A percentile compares a stretch with the other conserved stretches of the same genome.
phyloP scores from a whole-genome alignment of 2,329 filamentous ascomycete genomes.

The Trichoderma pleuroti region DNA sequence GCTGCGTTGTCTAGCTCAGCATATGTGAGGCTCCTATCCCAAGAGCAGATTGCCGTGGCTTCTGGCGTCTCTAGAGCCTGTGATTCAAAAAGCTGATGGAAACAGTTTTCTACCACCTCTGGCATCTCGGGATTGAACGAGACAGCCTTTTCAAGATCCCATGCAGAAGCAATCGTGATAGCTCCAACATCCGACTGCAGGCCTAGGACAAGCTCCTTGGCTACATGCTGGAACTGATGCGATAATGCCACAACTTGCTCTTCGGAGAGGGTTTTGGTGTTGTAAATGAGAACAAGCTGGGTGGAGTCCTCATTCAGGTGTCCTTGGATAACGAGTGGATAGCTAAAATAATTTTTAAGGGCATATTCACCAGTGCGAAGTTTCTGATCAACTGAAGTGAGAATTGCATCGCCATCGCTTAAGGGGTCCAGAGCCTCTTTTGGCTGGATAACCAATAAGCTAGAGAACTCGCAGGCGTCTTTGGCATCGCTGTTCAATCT shows the following conservation, averaged over 20 bases:
- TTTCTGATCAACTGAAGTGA: not conserved
- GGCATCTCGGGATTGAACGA: not conserved
- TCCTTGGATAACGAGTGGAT: conserved; percentile 7
- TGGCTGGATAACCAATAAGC: conserved; percentile 22
- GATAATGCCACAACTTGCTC: not conserved
- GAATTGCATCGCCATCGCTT: not conserved
- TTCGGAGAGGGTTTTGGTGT: not conserved
- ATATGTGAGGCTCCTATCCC: conserved; percentile 37
- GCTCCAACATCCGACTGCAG: not conserved
- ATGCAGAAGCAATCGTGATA: not conserved
- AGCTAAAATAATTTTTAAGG: conserved; percentile 9
- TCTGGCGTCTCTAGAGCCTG: not conserved
- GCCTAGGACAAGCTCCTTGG: not conserved
- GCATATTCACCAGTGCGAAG: not conserved
- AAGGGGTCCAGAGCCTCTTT: not conserved
- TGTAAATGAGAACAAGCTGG: conserved; percentile 6
- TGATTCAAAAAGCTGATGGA: conserved; percentile 9
- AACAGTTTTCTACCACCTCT: not conserved
- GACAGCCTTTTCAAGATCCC: not conserved
- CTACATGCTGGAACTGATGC: not conserved
- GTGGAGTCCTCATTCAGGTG: not conserved
- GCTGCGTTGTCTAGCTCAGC: conserved; percentile 29
- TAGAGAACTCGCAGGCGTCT: conserved; percentile 23
- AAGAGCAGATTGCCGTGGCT: not conserved
- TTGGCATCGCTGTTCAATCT: conserved; percentile 17